Base-by-base conservation (phyloP, 805 yeast species). In the Wickerhamomyces rabaulensis region DNA sequence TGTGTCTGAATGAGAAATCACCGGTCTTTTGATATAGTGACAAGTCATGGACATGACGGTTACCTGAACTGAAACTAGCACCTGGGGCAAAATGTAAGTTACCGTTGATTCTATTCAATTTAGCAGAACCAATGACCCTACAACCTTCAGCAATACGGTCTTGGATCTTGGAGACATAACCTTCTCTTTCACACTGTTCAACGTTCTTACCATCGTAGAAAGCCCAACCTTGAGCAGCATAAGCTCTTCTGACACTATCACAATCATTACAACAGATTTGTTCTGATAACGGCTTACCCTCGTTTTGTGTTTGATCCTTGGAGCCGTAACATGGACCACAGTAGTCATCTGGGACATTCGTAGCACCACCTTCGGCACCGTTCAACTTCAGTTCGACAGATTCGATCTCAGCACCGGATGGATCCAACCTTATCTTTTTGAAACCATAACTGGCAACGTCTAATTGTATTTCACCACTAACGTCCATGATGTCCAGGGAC, bases 31-130 rank as follows among this genome's bases (percentile, higher is more conserved):
- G 68, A 67, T 78, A 94, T 44, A 88, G 71, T 8, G 96, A 84
- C 45, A 86, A 66, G 61, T 94, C 99, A 68, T 94, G 99, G 49
- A 79, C 74, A 64, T 94, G 99, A 43, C 75, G 74, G 16, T 79
- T 80, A 9, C 68, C 65, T 47, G 67, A 64, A 36, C 82, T 77
- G 57, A 73, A 74, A 2, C 95, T 81, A 22, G 85, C 80, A 37
- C 99, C 99, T 4, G 99, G 98, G 1, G 97, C 97, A 74, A 94
- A 90, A 69, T 94, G 98, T 52, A 94, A 68, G 59, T 88, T 86
- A 41, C 99, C 99, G 20, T 85, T 82, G 39, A 94, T 85, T 67
- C 95, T 80, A 66, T 87, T 87, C 60, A 94, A 79, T 55, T 79
- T 71, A 7, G 95, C 84, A 20, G 76, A 72, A 26, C 99, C 99